These are phyloP conservation scores for Penicillium fimorum DNA, from an alignment of 495 filamentous ascomycete genomes.

Conservation along the genomic window DNA sequence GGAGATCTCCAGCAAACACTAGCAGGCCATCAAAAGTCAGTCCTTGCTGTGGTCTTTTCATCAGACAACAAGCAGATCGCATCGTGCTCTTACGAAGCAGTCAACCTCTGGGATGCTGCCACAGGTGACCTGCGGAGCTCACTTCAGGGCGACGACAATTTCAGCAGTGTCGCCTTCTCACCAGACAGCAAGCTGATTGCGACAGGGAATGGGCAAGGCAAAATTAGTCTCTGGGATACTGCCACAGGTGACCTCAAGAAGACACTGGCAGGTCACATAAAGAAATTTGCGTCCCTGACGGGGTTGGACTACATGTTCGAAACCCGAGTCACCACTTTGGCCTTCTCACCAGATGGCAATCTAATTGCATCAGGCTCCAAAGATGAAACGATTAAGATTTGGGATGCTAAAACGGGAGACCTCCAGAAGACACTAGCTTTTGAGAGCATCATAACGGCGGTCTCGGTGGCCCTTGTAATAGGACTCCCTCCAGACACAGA, in stretches of 20 bases:
- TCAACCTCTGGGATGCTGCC: constrained; percentile 17
- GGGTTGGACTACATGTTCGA: no score
- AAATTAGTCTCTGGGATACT: not conserved
- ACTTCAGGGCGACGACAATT: no score
- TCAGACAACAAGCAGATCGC: not conserved
- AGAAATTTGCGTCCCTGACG: no score
- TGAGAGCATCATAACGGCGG: no score
- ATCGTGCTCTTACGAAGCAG: constrained; percentile 18
- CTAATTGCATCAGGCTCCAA: no score
- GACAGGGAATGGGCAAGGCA: not conserved
- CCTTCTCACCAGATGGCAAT: not conserved
- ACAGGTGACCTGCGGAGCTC: no score
- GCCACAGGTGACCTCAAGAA: not conserved
- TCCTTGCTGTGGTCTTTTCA: not conserved
- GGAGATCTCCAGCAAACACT: not conserved
- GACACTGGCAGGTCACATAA: not conserved
- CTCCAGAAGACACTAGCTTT: constrained; percentile 17
- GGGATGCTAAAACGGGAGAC: constrained; percentile 5
- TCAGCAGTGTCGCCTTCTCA: no score
- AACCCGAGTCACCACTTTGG: no score
- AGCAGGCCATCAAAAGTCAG: not conserved
- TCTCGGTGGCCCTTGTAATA: no score
- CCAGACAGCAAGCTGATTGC: not conserved
- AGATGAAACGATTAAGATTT: constrained; percentile 29
- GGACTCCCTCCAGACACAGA: no score